These are phyloP conservation scores for Erodium trifolium DNA, from an alignment of 441 rosid genomes.

Conservation along the genomic window DNA sequence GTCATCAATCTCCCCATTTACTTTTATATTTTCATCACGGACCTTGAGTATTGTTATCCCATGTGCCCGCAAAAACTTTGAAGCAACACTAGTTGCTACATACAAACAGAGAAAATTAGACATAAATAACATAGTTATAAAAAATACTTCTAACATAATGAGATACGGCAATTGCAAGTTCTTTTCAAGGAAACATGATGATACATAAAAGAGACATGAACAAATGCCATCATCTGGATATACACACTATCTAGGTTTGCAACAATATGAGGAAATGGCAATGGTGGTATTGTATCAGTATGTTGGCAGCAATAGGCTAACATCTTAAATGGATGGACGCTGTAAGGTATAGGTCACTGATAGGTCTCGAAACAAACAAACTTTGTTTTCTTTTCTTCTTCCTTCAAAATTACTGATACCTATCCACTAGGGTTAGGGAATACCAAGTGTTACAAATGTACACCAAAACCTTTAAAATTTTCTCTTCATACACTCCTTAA, in stretches of 20 bases:
- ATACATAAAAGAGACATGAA: neutral
- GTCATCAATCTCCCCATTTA: neutral
- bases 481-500: neutral
- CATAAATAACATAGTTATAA: neutral
- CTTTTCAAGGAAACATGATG: neutral
- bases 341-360: neutral
- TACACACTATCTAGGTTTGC: neutral
- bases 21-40: neutral
- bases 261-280: neutral
- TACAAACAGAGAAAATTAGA: neutral
- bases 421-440: neutral
- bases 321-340: neutral
- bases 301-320: neutral
- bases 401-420: neutral
- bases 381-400: neutral
- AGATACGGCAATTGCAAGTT: neutral
- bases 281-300: neutral
- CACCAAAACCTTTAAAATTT: neutral
- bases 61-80: conserved; percentile 1
- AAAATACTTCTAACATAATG: neutral
- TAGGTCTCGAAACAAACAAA: neutral
- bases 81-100: neutral
- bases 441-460: neutral
- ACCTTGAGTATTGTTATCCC: neutral
- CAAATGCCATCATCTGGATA: neutral